Conservation (phyloP, 2,329 filamentous ascomycete species). For the Alternaria arbusti region DNA sequence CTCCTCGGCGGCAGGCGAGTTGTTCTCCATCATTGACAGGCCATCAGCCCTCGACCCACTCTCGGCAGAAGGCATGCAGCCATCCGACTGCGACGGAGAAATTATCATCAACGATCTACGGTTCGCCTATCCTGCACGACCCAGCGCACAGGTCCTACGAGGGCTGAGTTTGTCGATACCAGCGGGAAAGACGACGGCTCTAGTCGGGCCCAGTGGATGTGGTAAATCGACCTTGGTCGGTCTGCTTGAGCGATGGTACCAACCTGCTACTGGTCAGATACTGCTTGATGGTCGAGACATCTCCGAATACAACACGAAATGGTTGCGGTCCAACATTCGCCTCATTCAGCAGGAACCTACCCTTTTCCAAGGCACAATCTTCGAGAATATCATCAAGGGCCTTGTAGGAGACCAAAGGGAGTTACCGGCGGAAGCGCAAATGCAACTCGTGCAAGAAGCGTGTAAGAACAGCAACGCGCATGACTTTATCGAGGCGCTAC, state of each 20-base stretch:
- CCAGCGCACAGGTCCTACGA: conserved; percentile 77
- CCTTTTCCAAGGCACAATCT: conserved; percentile 55
- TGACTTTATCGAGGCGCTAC: not conserved
- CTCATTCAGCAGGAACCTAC: conserved; percentile 56
- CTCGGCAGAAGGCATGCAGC: conserved; percentile 12
- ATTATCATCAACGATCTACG: conserved; percentile 81
- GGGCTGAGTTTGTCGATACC: conserved; percentile 53
- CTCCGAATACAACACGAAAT: conserved; percentile 43
- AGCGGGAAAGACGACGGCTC: conserved; percentile 60
- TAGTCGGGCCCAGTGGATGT: conserved; percentile 75
- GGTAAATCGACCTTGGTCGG: conserved; percentile 94
- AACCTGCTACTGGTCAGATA: conserved; percentile 74
- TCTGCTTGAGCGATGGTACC: conserved; percentile 89
- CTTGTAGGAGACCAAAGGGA: conserved; percentile 25
- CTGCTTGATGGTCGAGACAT: conserved; percentile 72
- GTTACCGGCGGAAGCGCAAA: not conserved
- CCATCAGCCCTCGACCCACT: conserved; percentile 16
- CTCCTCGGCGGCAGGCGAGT: conserved; percentile 17
- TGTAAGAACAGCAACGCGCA: not conserved
- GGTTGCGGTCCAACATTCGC: conserved; percentile 74
- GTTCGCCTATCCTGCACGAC: conserved; percentile 88
- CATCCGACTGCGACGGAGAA: conserved; percentile 3
- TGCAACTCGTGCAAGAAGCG: not conserved
- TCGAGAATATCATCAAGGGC: conserved; percentile 57
- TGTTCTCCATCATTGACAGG: conserved; percentile 20